Evolutionary conservation across 768 basidiomycete genomes (phyloP).

Genomic region (Boletus reticuloceps): DNA sequence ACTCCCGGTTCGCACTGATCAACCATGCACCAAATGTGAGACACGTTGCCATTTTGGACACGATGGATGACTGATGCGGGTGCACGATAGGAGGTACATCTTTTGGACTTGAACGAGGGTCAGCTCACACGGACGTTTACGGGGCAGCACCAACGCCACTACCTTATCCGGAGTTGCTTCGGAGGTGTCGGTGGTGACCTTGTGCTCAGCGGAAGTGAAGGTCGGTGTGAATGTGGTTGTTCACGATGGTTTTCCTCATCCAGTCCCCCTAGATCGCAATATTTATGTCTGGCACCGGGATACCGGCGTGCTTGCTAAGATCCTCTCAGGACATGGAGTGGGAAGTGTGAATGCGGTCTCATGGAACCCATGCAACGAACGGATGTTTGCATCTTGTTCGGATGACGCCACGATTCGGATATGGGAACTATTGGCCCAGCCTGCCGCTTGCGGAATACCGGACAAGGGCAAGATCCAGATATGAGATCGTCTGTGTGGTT

Average conservation of each 20-base stretch:
- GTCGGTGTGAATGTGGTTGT: conserved; percentile 39
- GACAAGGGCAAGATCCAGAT: conserved; percentile 61
- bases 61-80: conserved; percentile 4
- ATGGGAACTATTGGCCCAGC: conserved; percentile 61
- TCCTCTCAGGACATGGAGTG: conserved; percentile 81
- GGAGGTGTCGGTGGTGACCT: conserved; percentile 88
- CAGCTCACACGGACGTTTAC: conserved; percentile 76
- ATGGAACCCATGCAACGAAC: conserved; percentile 90
- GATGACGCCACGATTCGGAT: conserved; percentile 93
- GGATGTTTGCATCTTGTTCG: conserved; percentile 95
- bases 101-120: conserved; percentile 76
- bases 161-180: conserved; percentile 91
- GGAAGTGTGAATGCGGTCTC: conserved; percentile 96
- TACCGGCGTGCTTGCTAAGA: conserved; percentile 77
- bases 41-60: conserved; percentile 1
- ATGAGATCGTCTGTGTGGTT: too few species aligned
- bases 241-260: conserved; percentile 7
- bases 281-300: conserved; percentile 96
- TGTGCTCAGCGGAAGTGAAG: conserved; percentile 93
- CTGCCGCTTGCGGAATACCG: too few species aligned
- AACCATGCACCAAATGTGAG: conserved; percentile 86
- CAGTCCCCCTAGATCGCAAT: conserved; percentile 63
- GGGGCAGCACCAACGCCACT: conserved; percentile 79
- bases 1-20: conserved; percentile 84
- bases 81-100: conserved; percentile 71